phyloP scores from a whole-genome alignment of 2,329 filamentous ascomycete species.

The Fusarium tupiense region DNA sequence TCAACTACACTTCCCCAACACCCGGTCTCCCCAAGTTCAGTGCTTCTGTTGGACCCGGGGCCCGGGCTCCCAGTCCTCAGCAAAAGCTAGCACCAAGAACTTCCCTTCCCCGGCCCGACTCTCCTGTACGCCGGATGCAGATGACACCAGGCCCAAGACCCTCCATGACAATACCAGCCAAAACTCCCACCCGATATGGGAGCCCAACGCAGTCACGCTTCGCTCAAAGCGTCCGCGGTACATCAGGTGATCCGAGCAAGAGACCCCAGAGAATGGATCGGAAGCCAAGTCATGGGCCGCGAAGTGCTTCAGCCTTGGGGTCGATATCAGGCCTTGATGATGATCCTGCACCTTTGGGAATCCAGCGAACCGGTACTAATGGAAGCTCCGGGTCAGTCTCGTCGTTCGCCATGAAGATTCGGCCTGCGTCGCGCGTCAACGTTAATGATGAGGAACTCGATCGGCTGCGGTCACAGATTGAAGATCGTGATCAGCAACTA shows the following conservation, averaged over 20 bases:
- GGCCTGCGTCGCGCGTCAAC: slow-evolving; percentile 62
- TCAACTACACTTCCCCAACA: slow-evolving; percentile 70
- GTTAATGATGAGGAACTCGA: slow-evolving; percentile 77
- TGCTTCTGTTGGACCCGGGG: slow-evolving; percentile 81
- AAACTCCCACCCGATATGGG: slow-evolving; percentile 47
- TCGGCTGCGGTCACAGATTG: slow-evolving; percentile 75
- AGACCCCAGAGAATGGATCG: slow-evolving; percentile 57
- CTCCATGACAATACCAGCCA: slow-evolving; percentile 63
- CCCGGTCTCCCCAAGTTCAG: slow-evolving; percentile 82
- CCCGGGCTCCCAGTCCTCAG: slow-evolving; percentile 74
- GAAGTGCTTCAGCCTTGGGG: slow-evolving; percentile 69
- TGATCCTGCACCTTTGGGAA: slow-evolving; percentile 63
- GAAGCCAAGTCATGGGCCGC: slow-evolving; percentile 62
- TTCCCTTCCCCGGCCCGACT: slow-evolving; percentile 88
- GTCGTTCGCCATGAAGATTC: slow-evolving; percentile 63
- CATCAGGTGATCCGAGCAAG: slow-evolving; percentile 70
- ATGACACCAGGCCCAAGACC: slow-evolving; percentile 69
- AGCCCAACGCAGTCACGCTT: slow-evolving; percentile 64
- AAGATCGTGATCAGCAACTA: slow-evolving; percentile 87
- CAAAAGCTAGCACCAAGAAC: slow-evolving; percentile 74
- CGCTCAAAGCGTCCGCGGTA: slow-evolving; percentile 70
- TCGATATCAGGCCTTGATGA: slow-evolving; percentile 64
- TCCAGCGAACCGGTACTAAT: slow-evolving; percentile 63
- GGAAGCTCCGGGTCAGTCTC: slow-evolving; percentile 65
- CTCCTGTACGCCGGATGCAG: slow-evolving; percentile 77